phyloP scores from a whole-genome alignment of 2,329 filamentous ascomycete genomes.

The Claviceps digitariae region DNA sequence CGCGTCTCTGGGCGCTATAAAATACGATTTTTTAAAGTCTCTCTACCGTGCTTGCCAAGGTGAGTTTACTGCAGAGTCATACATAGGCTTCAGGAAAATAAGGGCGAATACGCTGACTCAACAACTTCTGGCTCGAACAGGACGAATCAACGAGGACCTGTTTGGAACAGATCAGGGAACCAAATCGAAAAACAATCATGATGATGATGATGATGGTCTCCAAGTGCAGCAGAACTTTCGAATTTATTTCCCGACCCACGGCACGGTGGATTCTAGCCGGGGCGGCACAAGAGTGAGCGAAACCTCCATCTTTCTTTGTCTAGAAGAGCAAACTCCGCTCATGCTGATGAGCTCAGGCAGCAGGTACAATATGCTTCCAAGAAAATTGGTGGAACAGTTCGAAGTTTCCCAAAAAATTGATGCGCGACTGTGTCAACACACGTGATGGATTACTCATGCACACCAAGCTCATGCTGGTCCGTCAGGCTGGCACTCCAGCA shows the following conservation, averaged over 20 bases:
- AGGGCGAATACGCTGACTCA: neutral
- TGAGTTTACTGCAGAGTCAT: slow-evolving; percentile 15
- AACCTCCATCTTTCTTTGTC: neutral
- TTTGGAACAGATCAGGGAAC: neutral
- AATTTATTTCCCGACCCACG: slow-evolving; percentile 67
- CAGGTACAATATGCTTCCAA: slow-evolving; percentile 73
- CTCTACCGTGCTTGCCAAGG: slow-evolving; percentile 44
- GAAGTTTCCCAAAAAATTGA: slow-evolving; percentile 56
- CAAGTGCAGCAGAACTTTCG: slow-evolving; percentile 38
- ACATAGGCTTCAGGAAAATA: slow-evolving; percentile 1
- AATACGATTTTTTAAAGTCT: slow-evolving; percentile 47
- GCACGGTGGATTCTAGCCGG: slow-evolving; percentile 52
- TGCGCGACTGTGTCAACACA: slow-evolving; percentile 64
- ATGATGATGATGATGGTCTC: neutral
- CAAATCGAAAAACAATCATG: neutral
- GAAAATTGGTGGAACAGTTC: slow-evolving; percentile 55
- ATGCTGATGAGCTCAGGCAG: slow-evolving; percentile 34
- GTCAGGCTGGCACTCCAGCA: slow-evolving; percentile 7
- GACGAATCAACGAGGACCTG: neutral
- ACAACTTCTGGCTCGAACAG: neutral
- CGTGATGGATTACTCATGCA: slow-evolving; percentile 69
- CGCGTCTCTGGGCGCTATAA: slow-evolving; percentile 71
- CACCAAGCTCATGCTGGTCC: slow-evolving; percentile 59
- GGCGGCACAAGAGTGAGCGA: slow-evolving; percentile 34
- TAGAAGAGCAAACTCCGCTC: neutral